Conservation (phyloP, 306 rosid genomes). For the Vigna nakashimae region DNA sequence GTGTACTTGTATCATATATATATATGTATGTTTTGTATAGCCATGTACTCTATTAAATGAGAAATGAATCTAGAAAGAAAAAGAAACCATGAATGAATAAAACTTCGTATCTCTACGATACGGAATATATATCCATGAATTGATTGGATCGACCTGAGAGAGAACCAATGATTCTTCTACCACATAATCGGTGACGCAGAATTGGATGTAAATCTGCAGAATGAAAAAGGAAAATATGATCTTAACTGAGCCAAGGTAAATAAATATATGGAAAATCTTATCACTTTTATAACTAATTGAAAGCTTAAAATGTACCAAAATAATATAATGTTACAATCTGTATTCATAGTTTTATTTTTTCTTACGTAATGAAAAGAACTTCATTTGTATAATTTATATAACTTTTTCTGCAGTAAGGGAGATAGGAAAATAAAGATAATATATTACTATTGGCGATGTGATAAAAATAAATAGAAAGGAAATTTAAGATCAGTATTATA, state of each 20-base stretch:
- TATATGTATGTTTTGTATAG: slow-evolving; percentile 36
- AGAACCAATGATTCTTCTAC: slow-evolving; percentile 46
- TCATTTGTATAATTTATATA: too few species aligned
- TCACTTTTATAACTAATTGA: neutral
- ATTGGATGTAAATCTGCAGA: slow-evolving; percentile 70
- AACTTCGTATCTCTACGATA: neutral
- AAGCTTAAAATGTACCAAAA: neutral
- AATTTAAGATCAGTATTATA: neutral
- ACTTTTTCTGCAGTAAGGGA: too few species aligned
- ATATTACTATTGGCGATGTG: too few species aligned
- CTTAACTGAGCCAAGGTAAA: neutral
- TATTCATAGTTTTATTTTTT: neutral
- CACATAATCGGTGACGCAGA: slow-evolving; percentile 48
- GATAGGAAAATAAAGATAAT: too few species aligned
- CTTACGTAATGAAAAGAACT: neutral
- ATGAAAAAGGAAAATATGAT: slow-evolving; percentile 16
- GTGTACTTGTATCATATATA: slow-evolving; percentile 17
- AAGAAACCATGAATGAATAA: slow-evolving; percentile 43
- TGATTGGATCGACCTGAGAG: slow-evolving; percentile 26
- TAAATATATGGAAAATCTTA: neutral
- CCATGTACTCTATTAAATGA: neutral
- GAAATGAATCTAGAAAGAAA: slow-evolving; percentile 42
- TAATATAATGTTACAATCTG: neutral
- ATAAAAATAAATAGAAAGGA: too few species aligned
- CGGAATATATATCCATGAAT: neutral